Base-by-base conservation (phyloP, 306 rosid species). In the Dalbergia cultrata region DNA sequence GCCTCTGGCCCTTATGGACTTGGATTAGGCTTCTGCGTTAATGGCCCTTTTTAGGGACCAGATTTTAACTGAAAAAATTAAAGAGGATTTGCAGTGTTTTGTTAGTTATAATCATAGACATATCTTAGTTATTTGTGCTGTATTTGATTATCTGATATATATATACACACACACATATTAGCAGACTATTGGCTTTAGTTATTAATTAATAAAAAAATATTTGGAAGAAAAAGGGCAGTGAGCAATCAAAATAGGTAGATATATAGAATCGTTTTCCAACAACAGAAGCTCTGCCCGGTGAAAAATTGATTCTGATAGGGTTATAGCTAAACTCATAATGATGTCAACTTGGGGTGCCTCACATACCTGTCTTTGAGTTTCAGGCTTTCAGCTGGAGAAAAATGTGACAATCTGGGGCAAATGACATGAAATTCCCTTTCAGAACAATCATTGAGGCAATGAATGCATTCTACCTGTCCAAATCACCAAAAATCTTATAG, bases 401-500 rank as follows among this genome's bases (percentile, higher is more conserved):
- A 62, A 49, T 10, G 70, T 61, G 16, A 62, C 60, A 67, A 19
- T 67, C 10, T 67, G 52, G 52, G 22, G 72, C 72, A 12, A 45
- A 44, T 44, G 52, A 33, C 7, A 21, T 44, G 56, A n/a, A 18
- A 62, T 34, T 17, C 13, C 58, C 58, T 52, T 60, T 76, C 54
- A 37, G 39, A 49, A 49, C 63, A 49, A 65, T 76, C 37, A 62
- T 37, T 63, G 72, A 63, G 50, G 18, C 18, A 47, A 63, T 49
- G 6, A 62, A 49, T 62, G 79, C 43, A 35, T 61, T 33, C 13
- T 17, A 26, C 2, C 22, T 8, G 7, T 62, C 63, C 50, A 76
- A 64, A 13, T 52, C 73, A 65, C 12, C 41, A 37, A 17, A 26
- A 75, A 75, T 75, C 13, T 45, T 14, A 4, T 0, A 43, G 19